phyloP scores from a whole-genome alignment of 208 protist species.

The Trypanosoma congolense region DNA sequence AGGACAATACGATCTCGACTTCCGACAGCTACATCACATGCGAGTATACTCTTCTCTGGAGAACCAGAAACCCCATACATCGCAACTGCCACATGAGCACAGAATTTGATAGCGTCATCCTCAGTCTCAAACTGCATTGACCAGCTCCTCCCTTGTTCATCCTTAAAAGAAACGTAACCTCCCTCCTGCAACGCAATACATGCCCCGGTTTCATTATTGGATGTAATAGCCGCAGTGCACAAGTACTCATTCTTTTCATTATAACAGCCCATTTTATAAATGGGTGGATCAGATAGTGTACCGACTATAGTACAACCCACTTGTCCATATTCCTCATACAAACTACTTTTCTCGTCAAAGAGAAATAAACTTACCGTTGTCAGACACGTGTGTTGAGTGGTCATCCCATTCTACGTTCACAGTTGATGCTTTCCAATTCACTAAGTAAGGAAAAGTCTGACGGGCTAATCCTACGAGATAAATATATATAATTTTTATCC shows the following conservation, averaged over 20 bases:
- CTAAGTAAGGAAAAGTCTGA: too few species aligned
- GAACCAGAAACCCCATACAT: slow-evolving; percentile 66
- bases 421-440: too few species aligned
- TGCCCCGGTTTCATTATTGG: slow-evolving; percentile 63
- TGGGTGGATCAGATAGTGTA: slow-evolving; percentile 23
- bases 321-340: slow-evolving; percentile 53
- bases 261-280: slow-evolving; percentile 78
- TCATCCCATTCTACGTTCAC: slow-evolving; percentile 13
- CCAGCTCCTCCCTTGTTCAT: slow-evolving; percentile 57
- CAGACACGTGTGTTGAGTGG: slow-evolving; percentile 43
- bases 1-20: slow-evolving; percentile 47
- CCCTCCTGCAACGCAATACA: slow-evolving; percentile 46
- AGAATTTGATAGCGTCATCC: slow-evolving; percentile 41
- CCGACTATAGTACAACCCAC: slow-evolving; percentile 61
- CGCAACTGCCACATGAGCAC: slow-evolving; percentile 51
- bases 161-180: slow-evolving; percentile 63
- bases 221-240: slow-evolving; percentile 53
- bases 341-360: slow-evolving; percentile 29
- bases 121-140: slow-evolving; percentile 57
- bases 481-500: slow-evolving; percentile 17
- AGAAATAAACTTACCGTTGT: slow-evolving; percentile 43
- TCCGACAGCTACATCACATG: slow-evolving; percentile 41
- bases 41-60: slow-evolving; percentile 45
- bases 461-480: too few species aligned
- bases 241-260: slow-evolving; percentile 60